Evolutionary conservation across 164 flowering plant genomes (phyloP), one percentile per base, ranked within the genome.

Genomic region (Akebia trifoliata): DNA sequence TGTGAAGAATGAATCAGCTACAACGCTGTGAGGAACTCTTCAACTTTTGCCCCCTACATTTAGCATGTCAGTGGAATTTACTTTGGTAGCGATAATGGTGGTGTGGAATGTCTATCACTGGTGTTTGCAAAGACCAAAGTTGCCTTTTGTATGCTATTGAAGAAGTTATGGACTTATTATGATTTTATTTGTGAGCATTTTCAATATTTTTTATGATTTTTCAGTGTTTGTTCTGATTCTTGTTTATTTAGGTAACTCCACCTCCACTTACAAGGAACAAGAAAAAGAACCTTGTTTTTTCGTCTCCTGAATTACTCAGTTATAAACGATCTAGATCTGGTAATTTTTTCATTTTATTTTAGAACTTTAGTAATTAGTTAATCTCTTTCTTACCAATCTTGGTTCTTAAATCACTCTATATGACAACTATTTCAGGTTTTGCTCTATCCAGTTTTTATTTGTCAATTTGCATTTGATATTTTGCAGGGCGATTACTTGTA

Each of bases 401-500:
- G 26, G 17, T 35, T 49, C 11, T 28, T 49, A 5, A 6, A 17
- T 26, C 4, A 25, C 34, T 8, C 2, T 47, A 48, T 26, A 31
- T 35, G 32, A 22, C 11, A 31, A 7, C 42, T 9, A 15, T 15
- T 45, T 10, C 24, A 26, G 44, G 63, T 5, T 20, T 20, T 54
- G 57, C n/a, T 59, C n/a, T 51, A 10, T 47, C 53, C 8, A 44
- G 18, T 58, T 30, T 25, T 10, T 6, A 25, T 21, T 34, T 29
- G 20, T 20, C 52, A 11, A 40, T 3, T 35, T 17, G 22, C 25
- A 36, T 64, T 75, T 29, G 46, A 22, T 67, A 20, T 68, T 34
- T 65, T 74, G 60, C 75, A 83, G 89, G 89, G 51, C 72, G 89
- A 69, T 28, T 77, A 38, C 80, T 78, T 39, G 14, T 78, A 54